Evolutionary conservation across 352 stramenopile genomes (phyloP).

Genomic region (Globisporangium polare): DNA sequence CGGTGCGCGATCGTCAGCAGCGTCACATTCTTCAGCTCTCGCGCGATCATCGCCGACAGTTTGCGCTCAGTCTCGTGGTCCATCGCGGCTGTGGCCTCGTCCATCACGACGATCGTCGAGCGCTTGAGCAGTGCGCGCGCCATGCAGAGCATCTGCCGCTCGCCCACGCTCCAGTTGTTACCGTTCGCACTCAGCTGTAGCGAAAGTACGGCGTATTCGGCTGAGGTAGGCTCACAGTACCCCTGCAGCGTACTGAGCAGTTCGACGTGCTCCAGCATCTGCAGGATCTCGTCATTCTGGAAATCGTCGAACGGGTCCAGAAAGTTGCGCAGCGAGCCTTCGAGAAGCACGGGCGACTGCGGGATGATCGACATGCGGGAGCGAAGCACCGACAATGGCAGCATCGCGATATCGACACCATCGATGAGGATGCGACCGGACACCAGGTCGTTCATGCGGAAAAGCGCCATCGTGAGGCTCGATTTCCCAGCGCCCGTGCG

Average conservation of each 20-base stretch:
- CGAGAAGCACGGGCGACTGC: constrained; percentile 90
- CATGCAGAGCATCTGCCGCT: constrained; percentile 91
- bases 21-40: constrained; percentile 82
- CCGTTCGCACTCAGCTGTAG: constrained; percentile 91
- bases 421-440: constrained; percentile 68
- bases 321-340: constrained; percentile 80
- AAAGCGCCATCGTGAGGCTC: too few species aligned
- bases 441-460: too few species aligned
- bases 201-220: too few species aligned
- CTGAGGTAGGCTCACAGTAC: too few species aligned
- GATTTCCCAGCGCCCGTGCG: too few species aligned
- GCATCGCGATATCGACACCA: constrained; percentile 59
- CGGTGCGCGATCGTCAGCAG: constrained; percentile 91
- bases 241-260: too few species aligned
- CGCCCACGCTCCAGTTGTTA: constrained; percentile 88
- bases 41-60: constrained; percentile 66
- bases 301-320: constrained; percentile 89
- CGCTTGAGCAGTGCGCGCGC: constrained; percentile 51
- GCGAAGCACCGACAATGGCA: constrained; percentile 75
- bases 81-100: too few species aligned
- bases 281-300: too few species aligned
- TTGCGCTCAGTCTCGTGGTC: constrained; percentile 79
- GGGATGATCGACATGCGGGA: constrained; percentile 38
- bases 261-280: too few species aligned
- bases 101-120: constrained; percentile 63